phyloP scores from a whole-genome alignment of 169 alveolate species.

The Cryptosporidium viatorum region DNA sequence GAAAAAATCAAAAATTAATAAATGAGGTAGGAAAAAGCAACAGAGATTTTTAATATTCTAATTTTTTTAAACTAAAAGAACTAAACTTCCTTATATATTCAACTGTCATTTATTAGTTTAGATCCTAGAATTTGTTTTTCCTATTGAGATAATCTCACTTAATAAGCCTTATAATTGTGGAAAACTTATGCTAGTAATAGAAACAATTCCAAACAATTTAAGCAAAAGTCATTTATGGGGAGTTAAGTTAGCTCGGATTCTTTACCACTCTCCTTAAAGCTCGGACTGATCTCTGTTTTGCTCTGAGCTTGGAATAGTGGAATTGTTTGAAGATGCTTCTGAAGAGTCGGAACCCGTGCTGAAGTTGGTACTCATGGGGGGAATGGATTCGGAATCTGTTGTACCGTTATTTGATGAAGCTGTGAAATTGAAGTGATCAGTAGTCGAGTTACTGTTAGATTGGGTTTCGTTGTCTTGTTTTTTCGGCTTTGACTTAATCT shows the following conservation, averaged over 20 bases:
- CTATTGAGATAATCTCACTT: neutral
- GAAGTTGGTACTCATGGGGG: neutral
- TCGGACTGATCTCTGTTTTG: conserved; percentile 29
- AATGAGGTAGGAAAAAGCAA: neutral
- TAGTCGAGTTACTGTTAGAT: neutral
- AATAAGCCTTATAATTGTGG: neutral
- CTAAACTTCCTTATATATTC: neutral
- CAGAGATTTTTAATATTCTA: neutral
- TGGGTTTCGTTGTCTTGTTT: neutral
- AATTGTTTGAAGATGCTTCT: neutral
- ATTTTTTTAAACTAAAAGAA: neutral
- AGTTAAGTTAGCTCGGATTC: neutral
- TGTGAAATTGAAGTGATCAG: neutral
- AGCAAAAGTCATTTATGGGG: neutral
- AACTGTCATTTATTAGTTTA: neutral
- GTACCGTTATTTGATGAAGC: neutral
- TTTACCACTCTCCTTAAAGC: neutral
- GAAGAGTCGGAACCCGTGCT: neutral
- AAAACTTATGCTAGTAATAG: neutral
- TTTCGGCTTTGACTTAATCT: conserved; percentile 45
- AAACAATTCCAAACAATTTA: neutral
- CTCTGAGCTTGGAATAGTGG: neutral
- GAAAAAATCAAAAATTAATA: neutral
- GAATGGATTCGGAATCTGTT: neutral
- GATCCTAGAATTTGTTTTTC: neutral